These are phyloP conservation scores for Piper longum DNA, from an alignment of 164 flowering plant genomes.

Conservation along the genomic window DNA sequence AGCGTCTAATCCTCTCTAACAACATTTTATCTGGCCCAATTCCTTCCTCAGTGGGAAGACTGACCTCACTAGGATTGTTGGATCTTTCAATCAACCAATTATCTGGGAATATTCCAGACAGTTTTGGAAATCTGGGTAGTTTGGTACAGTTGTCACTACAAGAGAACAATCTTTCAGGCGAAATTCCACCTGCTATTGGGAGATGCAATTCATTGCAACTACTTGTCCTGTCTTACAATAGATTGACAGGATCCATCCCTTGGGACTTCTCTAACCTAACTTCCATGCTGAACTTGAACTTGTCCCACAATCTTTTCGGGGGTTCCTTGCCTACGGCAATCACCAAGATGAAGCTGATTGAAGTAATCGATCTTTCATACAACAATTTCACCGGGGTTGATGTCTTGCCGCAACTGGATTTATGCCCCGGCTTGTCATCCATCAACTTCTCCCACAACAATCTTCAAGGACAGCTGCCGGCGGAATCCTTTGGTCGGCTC, in stretches of 20 bases:
- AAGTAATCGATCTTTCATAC: constrained; percentile 37
- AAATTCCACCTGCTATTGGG: constrained; percentile 33
- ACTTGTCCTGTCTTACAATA: constrained; percentile 46
- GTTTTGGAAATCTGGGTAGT: constrained; percentile 25
- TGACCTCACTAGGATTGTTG: constrained; percentile 24
- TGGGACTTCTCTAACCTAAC: constrained; percentile 19
- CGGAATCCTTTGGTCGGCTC: constrained; percentile 25
- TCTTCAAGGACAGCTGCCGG: constrained; percentile 33
- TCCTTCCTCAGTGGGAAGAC: constrained; percentile 21
- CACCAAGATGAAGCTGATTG: constrained; percentile 30
- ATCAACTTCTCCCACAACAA: constrained; percentile 37
- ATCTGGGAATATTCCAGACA: constrained; percentile 31
- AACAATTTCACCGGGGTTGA: constrained; percentile 34
- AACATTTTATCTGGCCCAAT: constrained; percentile 24
- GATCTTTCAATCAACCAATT: constrained; percentile 40
- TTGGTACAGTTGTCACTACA: constrained; percentile 29
- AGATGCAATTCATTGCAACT: constrained; percentile 23
- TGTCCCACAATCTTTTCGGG: constrained; percentile 38
- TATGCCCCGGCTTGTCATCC: constrained; percentile 22
- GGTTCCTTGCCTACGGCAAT: constrained; percentile 43
- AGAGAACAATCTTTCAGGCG: constrained; percentile 38
- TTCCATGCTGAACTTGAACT: constrained; percentile 32
- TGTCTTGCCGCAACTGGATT: constrained; percentile 20
- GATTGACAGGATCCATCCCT: constrained; percentile 36
- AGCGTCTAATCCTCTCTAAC: constrained; percentile 32